Conservation (phyloP, 345 rosid species). For the Linum tenue region DNA sequence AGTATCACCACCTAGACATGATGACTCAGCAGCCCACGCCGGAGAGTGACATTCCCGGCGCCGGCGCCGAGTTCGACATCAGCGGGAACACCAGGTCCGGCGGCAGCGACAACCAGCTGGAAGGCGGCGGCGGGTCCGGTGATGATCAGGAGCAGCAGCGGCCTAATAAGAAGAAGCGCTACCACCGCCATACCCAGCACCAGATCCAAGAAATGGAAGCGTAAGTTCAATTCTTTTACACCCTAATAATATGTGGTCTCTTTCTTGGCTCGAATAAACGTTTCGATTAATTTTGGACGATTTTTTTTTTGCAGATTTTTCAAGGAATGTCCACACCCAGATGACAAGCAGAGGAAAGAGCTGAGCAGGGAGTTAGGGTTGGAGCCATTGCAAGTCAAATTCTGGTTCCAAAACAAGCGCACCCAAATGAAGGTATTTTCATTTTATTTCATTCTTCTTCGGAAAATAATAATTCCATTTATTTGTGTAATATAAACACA, state of each 20-base stretch:
- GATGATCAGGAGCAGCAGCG: slow-evolving; percentile 62
- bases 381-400: slow-evolving; percentile 93
- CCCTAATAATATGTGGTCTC: no score
- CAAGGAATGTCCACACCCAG: slow-evolving; percentile 98
- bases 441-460: background rate
- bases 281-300: background rate
- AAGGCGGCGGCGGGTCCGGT: slow-evolving; percentile 55
- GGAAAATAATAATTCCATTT: no score
- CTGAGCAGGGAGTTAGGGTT: slow-evolving; percentile 79
- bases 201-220: slow-evolving; percentile 99
- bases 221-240: slow-evolving; percentile 26
- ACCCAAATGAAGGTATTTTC: slow-evolving; percentile 90
- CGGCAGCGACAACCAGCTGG: slow-evolving; percentile 80
- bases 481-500: no score
- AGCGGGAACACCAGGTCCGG: slow-evolving; percentile 14
- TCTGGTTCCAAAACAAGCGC: slow-evolving; percentile 99
- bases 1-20: slow-evolving; percentile 47
- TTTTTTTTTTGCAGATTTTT: slow-evolving; percentile 37
- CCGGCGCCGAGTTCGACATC: slow-evolving; percentile 54
- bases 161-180: slow-evolving; percentile 82
- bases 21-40: slow-evolving; percentile 38
- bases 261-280: no score
- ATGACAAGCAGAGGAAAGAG: slow-evolving; percentile 95
- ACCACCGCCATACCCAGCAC: slow-evolving; percentile 93
- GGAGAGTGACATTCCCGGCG: slow-evolving; percentile 37